A percentile compares a stretch with the other conserved stretches of the same genome.
Evolutionary conservation across 140 eudicot species (phyloP).

Genomic region (Erigeron philadelphicus): DNA sequence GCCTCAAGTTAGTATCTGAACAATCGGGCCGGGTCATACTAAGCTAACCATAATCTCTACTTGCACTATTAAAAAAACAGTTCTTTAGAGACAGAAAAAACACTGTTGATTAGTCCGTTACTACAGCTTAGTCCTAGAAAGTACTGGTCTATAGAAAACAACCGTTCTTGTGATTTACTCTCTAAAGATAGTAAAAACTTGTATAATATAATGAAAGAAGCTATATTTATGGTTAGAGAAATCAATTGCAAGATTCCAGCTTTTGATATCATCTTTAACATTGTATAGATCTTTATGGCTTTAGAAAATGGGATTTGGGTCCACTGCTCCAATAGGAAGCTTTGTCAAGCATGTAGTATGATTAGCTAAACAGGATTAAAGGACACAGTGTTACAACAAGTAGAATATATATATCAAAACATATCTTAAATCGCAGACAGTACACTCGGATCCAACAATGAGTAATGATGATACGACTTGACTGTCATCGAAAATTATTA

Average conservation of each 20-base stretch:
- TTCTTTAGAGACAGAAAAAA: too few species aligned
- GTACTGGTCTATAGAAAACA: too few species aligned
- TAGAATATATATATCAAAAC: constrained; percentile 34
- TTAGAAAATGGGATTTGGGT: constrained; percentile 13
- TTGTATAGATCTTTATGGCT: constrained; percentile 13
- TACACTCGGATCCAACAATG: constrained; percentile 26
- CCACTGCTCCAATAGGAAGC: constrained; percentile 23
- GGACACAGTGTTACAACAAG: constrained; percentile 32
- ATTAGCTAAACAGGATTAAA: constrained; percentile 34
- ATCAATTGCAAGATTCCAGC: constrained; percentile 10
- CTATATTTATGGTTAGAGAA: not conserved
- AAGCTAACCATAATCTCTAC: not conserved
- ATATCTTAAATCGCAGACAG: constrained; percentile 28
- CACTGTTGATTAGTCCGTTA: too few species aligned
- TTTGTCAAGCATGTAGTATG: constrained; percentile 34
- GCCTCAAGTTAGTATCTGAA: constrained; percentile 16
- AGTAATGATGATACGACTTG: constrained; percentile 34
- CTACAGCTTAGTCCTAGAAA: too few species aligned
- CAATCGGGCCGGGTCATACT: not conserved
- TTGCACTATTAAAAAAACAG: too few species aligned
- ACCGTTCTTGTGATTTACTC: too few species aligned
- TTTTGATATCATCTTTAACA: constrained; percentile 13
- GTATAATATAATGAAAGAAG: constrained; percentile 5
- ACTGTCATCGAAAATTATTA: constrained; percentile 13
- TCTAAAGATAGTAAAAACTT: too few species aligned